Conservation (phyloP, 2,329 filamentous ascomycete genomes). For the Exophiala viscosa region DNA sequence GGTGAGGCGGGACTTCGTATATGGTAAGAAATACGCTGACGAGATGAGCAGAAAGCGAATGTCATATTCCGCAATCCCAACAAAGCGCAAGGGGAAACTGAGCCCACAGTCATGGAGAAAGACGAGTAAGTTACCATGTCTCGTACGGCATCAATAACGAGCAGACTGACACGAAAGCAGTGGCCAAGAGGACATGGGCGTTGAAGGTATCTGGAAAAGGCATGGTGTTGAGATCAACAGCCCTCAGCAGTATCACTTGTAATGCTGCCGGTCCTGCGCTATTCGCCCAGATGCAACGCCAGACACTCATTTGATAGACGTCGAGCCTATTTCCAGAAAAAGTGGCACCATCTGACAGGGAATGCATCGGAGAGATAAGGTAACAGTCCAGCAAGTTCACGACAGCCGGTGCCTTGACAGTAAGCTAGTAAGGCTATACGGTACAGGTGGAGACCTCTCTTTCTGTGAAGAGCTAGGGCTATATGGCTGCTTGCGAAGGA, state of each 20-base stretch:
- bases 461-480: too few species aligned
- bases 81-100: constrained; percentile 29
- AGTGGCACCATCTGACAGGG: too few species aligned
- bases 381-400: too few species aligned
- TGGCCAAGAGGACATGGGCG: constrained; percentile 38
- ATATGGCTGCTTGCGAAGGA: too few species aligned
- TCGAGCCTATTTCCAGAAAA: too few species aligned
- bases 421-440: too few species aligned
- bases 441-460: too few species aligned
- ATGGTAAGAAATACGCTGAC: background rate
- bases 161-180: constrained; percentile 27
- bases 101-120: constrained; percentile 34
- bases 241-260: constrained; percentile 36
- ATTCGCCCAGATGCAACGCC: background rate
- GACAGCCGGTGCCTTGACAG: too few species aligned
- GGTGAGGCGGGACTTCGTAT: constrained; percentile 32
- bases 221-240: constrained; percentile 31
- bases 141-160: background rate
- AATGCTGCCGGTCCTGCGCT: background rate
- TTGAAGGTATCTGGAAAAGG: constrained; percentile 37
- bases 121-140: constrained; percentile 32
- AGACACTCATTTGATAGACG: too few species aligned
- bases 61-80: constrained; percentile 39
- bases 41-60: constrained; percentile 33
- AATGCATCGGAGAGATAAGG: too few species aligned